A percentile compares a stretch with the other conserved stretches of the same genome.
phyloP scores from a whole-genome alignment of 2,329 filamentous ascomycete species.

The Clonostachys byssicola region DNA sequence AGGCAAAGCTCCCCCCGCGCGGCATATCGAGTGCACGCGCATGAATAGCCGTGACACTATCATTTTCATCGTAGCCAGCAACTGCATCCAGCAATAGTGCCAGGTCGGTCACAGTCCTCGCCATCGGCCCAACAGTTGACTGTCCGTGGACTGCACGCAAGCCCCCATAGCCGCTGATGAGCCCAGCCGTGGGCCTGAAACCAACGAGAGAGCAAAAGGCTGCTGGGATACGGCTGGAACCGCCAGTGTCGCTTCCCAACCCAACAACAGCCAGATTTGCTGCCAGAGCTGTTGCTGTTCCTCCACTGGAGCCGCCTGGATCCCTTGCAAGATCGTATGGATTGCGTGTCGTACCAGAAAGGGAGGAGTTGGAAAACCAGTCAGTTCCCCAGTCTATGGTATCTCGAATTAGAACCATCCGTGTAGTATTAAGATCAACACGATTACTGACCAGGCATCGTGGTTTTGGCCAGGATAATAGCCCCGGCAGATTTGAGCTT shows the following conservation, averaged over 20 bases:
- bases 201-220: slow-evolving; percentile 4
- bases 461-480: slow-evolving; percentile 4
- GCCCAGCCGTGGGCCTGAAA: slow-evolving; percentile 3
- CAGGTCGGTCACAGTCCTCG: slow-evolving; percentile 1
- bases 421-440: too few species aligned
- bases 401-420: too few species aligned
- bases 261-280: slow-evolving; percentile 3
- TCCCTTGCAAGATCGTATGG: slow-evolving; percentile 3
- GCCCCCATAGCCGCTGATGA: slow-evolving; percentile 2
- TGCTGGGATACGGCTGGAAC: slow-evolving; percentile 3
- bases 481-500: slow-evolving; percentile 3
- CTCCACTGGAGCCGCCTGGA: slow-evolving; percentile 3
- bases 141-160: slow-evolving; percentile 2
- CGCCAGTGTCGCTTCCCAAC: slow-evolving; percentile 4
- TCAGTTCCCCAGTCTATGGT: slow-evolving; percentile 2
- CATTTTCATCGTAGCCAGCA: not conserved
- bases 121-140: slow-evolving; percentile 4
- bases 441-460: not conserved
- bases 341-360: slow-evolving; percentile 2
- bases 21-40: not conserved
- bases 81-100: not conserved
- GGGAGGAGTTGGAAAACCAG: slow-evolving; percentile 2
- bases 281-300: slow-evolving; percentile 3
- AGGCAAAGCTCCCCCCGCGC: not conserved
- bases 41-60: not conserved